Base-by-base conservation (phyloP, 345 rosid genomes). In the Erysimum cheiranthoides region DNA sequence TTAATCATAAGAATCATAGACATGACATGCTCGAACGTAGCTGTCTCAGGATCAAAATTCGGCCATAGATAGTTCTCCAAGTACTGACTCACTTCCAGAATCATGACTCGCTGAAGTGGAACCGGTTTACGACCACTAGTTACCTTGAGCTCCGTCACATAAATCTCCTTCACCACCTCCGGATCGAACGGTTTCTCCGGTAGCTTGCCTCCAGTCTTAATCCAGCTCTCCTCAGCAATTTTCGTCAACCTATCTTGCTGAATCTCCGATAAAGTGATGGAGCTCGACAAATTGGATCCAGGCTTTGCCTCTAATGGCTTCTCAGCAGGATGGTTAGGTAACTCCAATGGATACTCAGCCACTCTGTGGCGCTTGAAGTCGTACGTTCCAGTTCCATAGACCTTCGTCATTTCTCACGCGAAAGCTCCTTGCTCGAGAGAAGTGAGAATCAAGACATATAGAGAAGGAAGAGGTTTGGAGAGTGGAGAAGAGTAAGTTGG, bases 301-400 rank as follows among this genome's bases (percentile, higher is more conserved):
- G 87, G 81, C 73, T 84, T 82, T 52, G 96, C 61, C 56, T 90
- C 89, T n/a, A 71, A 85, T 18, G 87, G 85, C 62, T 85, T 83
- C 45, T 86, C 89, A 10, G 76, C 82, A 6, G 70, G 81, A 56
- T 85, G 84, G 46, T 36, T 70, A 21, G 86, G 73, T n/a, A 77
- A 21, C 72, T 94, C 98, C 38, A 87, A 76, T 27, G 97, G 99
- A 76, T 95, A 95, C 89, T 95, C 99, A 1, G 98, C 99, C 10
- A 95, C 99, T 10, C 83, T 90, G 81, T 90, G 99, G 82, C 99
- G 98, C 91, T 88, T 95, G 91, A 95, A 92, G 81, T 95, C 99
- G 79, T 85, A 95, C 14, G 90, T 85, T 64, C 98, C 99, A 10
- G 98, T 95, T 62, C 99, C 99, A 72, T 88, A 85, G 14, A 95